Conservation (phyloP, 768 basidiomycete species). For the Mycena metata region DNA sequence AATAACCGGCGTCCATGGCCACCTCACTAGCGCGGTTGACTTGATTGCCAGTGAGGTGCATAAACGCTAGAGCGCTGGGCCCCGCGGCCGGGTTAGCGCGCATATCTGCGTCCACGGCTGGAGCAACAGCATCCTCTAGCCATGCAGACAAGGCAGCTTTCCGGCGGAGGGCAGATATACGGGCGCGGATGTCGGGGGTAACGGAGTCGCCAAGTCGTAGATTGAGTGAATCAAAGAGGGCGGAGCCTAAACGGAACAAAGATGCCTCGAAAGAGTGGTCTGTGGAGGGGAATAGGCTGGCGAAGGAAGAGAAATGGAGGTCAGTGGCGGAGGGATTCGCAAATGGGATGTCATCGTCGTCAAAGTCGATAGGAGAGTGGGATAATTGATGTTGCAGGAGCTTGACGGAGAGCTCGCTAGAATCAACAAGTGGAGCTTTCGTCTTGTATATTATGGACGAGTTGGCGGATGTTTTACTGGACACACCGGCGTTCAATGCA, state of each 20-base stretch:
- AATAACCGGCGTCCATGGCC: slow-evolving; percentile 80
- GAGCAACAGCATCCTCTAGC: slow-evolving; percentile 81
- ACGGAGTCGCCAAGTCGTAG: slow-evolving; percentile 68
- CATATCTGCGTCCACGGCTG: slow-evolving; percentile 80
- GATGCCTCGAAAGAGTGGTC: slow-evolving; percentile 82
- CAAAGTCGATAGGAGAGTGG: slow-evolving; percentile 77
- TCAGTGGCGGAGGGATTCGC: slow-evolving; percentile 69
- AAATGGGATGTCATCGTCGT: slow-evolving; percentile 78
- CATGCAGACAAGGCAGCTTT: slow-evolving; percentile 87
- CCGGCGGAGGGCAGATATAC: slow-evolving; percentile 74
- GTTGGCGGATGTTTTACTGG: slow-evolving; percentile 69
- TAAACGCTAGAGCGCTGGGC: slow-evolving; percentile 72
- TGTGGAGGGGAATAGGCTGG: slow-evolving; percentile 74
- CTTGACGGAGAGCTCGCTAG: slow-evolving; percentile 63
- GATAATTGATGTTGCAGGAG: slow-evolving; percentile 84
- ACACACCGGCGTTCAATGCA: not conserved
- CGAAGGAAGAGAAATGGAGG: slow-evolving; percentile 86
- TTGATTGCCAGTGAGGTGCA: slow-evolving; percentile 88
- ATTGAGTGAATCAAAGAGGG: slow-evolving; percentile 89
- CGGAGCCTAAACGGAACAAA: slow-evolving; percentile 89
- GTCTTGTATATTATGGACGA: slow-evolving; percentile 71
- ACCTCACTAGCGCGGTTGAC: slow-evolving; percentile 83
- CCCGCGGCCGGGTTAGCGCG: slow-evolving; percentile 59
- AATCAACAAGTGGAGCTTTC: slow-evolving; percentile 55
- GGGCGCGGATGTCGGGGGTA: slow-evolving; percentile 72